Evolutionary conservation across 192 early-diverging fungal genomes (phyloP), one percentile per base, ranked within the genome.

Genomic region (Pilaira anomala): DNA sequence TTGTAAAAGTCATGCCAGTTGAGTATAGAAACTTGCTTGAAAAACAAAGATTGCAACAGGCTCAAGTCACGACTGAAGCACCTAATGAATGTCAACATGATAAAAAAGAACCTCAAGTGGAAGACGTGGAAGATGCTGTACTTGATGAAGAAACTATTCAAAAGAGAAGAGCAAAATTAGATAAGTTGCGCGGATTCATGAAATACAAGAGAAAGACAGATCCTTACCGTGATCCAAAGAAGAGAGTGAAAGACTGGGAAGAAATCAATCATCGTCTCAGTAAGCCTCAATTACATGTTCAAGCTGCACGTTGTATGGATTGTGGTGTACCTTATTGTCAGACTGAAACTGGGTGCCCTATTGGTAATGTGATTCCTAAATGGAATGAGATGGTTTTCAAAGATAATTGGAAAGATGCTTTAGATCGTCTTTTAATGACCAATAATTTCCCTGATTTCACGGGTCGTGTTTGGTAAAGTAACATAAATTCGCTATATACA

Each of bases 391-490:
- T 98, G 16, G 90, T 98, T 26, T 98, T 91, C 84, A 89, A 88
- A 74, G 82, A 95, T 79, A 91, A 96, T 72, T 98, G 97, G 97
- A 83, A 90, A 73, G 94, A 94, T 9, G 97, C 97, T 14, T 84
- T 96, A 33, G 87, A 93, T 62, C 89, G 97, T 33, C 81, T 98
- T 58, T 78, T 95, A 63, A 87, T 95, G 80, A 98, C 97, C 64
- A 97, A 96, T 85, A 98, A 98, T 82, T 98, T 98, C 84, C 97
- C 97, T 49, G 97, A 98, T 79, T 98, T 98, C 76, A 98, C 97
- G 48, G 97, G 97, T 48, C 90, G 97, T 65, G 97, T 98, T 5
- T 97, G 97, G 28, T 36, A 29, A 12, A 19, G 9, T 51, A 11
- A 12, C 9, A 24, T 26, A 13, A 50, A 14, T 50, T 50, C 16